Base-by-base conservation (phyloP, 1,139 yeast genomes). In the Pneumocystis canis region DNA sequence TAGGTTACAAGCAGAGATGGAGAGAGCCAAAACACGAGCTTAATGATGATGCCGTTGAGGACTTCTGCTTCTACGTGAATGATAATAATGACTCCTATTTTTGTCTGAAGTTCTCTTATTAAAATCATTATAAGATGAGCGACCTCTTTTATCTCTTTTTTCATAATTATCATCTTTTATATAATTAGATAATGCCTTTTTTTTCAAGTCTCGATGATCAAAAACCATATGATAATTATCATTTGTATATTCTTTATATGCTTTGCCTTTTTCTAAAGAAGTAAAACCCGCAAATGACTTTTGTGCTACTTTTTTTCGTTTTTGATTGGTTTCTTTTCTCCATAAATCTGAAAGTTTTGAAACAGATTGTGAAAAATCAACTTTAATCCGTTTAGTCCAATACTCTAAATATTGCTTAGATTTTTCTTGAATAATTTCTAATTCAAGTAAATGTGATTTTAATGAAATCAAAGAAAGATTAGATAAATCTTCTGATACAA, bases 351-450 rank as follows among this genome's bases (percentile, higher is more conserved):
- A 35, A 35, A 57, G 41, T 47, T 65, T 70, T 25, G 71, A 65
- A 40, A 76, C 77, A 67, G 86, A 81, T 69, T 84, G 89, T 61
- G 85, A 80, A 74, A 84, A 84, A 70, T 84, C 89, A 60, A 84
- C 85, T 65, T 82, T 82, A 33, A 84, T 79, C 61, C 85, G 76
- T 40, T 80, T 73, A 57, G 75, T 76, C 86, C 85, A 84, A 37
- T 78, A 73, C 58, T 80, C 76, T 60, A 80, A 72, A 58, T 82
- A 69, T 60, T 68, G 70, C 6, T 78, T 70, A 18, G 78, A 47
- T 47, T 47, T 18, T 47, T 47, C 28, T 11, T 25, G 54, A 20
- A 47, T 47, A 20, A 47, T 47, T 47, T 47, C 54, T 47, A 47
- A 25, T 5, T 47, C 54, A 14, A 25, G 31, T 47, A 47, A 47